Base-by-base conservation (phyloP, 2,329 filamentous ascomycete genomes). In the Chaetomium olivaceum region DNA sequence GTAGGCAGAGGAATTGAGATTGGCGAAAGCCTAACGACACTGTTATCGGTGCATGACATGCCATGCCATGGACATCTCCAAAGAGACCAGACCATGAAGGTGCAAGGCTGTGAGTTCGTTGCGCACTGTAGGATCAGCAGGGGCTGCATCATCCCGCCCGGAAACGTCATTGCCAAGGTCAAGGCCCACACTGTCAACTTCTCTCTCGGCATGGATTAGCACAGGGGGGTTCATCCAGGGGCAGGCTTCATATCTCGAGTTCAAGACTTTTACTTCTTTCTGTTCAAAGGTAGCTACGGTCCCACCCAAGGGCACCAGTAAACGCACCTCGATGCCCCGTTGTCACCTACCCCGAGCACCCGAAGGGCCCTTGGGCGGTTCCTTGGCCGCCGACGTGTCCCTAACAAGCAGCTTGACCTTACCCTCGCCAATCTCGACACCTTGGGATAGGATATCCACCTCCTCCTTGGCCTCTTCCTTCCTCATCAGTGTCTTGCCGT, bases 361-460 rank as follows among this genome's bases (percentile, higher is more conserved):
- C 68, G 81, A 82, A n/a, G 84, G 83, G 2, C 83, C 83, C 78
- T 85, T 86, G 63, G 84, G 83, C 67, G 83, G 81, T 70, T 87
- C 76, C 70, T 77, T 77, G 56, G 70, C 67, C 9, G 68, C 68
- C 31, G 75, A 74, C 36, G 76, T 73, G 69, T 82, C 86, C 70
- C 87, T 80, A 62, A 89, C 87, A 69, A 89, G 78, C 72, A 89
- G 80, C 76, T 86, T 82, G 63, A 89, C 86, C 77, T 88, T 89
- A 70, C 87, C 87, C 66, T 88, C 85, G 33, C 87, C 87, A 73
- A 89, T 89, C 77, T 89, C 87, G 52, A 88, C 84, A n/a, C 87
- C 87, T 74, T 89, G 85, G 70, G 85, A 84, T 56, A 89, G 78
- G 66, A 89, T 85, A 72, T 89, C 86, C 31, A 82, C 78, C 68